Percentiles rank a stretch among this genome's conserved stretches.
These are phyloP conservation scores for Vaccinium corymbosum DNA, from an alignment of 148 eudicot genomes.

Conservation along the genomic window DNA sequence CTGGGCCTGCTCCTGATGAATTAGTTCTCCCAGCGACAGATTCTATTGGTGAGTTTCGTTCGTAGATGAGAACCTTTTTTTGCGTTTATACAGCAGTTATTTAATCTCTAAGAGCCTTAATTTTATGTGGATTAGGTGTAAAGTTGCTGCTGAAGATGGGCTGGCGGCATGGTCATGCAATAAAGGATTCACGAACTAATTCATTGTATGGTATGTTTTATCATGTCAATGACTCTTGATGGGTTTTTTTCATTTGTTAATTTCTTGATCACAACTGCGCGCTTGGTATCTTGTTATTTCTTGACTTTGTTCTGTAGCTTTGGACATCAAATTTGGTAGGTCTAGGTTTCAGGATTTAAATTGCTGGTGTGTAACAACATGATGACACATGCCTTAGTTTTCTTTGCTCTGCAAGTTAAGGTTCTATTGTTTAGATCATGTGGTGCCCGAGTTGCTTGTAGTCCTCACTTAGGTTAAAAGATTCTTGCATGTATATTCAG, in stretches of 20 bases:
- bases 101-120: constrained; percentile 20
- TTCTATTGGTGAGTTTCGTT: constrained; percentile 62
- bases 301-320: not conserved
- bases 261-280: not conserved
- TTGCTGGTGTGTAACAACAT: not conserved
- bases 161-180: constrained; percentile 88
- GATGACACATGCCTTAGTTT: not conserved
- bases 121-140: constrained; percentile 49
- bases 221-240: not conserved
- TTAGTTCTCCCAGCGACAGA: constrained; percentile 66
- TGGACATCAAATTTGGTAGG: not conserved
- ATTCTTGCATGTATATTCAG: not conserved
- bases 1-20: constrained; percentile 91
- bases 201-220: constrained; percentile 62
- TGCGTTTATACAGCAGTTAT: not conserved
- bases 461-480: not conserved
- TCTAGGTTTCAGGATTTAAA: not conserved
- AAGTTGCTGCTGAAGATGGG: constrained; percentile 90
- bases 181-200: constrained; percentile 55
- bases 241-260: not conserved
- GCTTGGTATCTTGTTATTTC: not conserved
- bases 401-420: not conserved
- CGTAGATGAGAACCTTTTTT: not conserved
- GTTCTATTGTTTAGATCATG: not conserved
- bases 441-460: not conserved